Evolutionary conservation across 805 yeast species (phyloP).

Genomic region (Starmera pachycereana): DNA sequence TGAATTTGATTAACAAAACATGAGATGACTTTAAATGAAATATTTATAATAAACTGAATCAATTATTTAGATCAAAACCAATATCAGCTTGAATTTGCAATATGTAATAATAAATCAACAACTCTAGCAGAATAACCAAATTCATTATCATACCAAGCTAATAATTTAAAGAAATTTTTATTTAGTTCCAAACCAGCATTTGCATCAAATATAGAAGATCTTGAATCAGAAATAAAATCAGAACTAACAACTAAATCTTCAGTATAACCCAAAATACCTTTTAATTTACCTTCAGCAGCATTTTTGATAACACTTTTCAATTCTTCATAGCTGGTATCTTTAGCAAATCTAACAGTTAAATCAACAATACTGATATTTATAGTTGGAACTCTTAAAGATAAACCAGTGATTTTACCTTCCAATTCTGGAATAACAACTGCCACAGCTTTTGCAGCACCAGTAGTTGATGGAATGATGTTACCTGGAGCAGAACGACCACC

Average conservation of each 20-base stretch:
- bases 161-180: constrained; percentile 60
- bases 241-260: constrained; percentile 63
- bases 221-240: constrained; percentile 53
- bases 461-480: constrained; percentile 66
- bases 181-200: constrained; percentile 62
- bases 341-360: constrained; percentile 54
- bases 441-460: constrained; percentile 73
- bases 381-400: constrained; percentile 68
- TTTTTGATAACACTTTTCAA: constrained; percentile 48
- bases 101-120: constrained; percentile 58
- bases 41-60: too few species aligned
- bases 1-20: too few species aligned
- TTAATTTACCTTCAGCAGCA: constrained; percentile 48
- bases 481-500: constrained; percentile 74
- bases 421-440: constrained; percentile 65
- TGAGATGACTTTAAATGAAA: too few species aligned
- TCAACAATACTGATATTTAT: constrained; percentile 66
- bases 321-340: constrained; percentile 51
- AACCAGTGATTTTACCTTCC: constrained; percentile 66
- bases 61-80: too few species aligned
- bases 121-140: constrained; percentile 72
- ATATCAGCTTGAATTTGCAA: constrained; percentile 24
- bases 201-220: constrained; percentile 60
- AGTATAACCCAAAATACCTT: constrained; percentile 60
- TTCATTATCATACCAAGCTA: constrained; percentile 70